Base-by-base conservation (phyloP, 345 rosid species). In the Murraya paniculata region DNA sequence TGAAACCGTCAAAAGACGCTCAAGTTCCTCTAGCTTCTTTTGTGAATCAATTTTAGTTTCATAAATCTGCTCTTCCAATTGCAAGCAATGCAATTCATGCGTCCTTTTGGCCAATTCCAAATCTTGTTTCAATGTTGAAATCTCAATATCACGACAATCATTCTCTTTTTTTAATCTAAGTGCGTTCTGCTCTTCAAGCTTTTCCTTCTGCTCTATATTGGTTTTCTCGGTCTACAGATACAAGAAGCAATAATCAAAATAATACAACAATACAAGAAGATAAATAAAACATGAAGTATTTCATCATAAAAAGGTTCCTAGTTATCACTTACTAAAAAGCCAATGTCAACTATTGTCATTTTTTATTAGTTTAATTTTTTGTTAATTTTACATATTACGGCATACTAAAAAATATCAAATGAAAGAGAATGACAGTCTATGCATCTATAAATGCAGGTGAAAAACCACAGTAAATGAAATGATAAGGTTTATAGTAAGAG, bases 201-300 rank as follows among this genome's bases (percentile, higher is more conserved):
- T 90, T 85, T 85, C 93, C 81, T 82, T 90, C 81, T 94, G 91
- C 85, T 89, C 97, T 67, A 92, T 57, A 82, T 79, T 88, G 67
- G 70, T 82, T 84, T 94, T 94, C 86, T 94, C 92, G 78, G 59
- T 82, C 99, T 96, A 82, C 83, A 90, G 24, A 25, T 75, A 48
- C 78, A 79, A 79, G 36, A 67, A 13, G 84, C 28, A 41, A 35
- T 33, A 13, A 38, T 22, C 59, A 77, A 55, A 39, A 72, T n/a
- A 18, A 25, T 22, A 27, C 68, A 45, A 33, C 22, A 56, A 64
- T 28, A 24, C 57, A 28, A 25, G 45, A 28, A 27, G 28, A 68
- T 16, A 25, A 41, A 22, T 9, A 6, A 50, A 68, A 39, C 36
- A 76, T 24, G 45, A 38, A 13, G 6, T 53, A 30, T 59, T 60